Percentiles rank a stretch among this genome's conserved stretches.
These are phyloP conservation scores for Colletotrichum sojae DNA, from an alignment of 2,329 filamentous ascomycete species.

Conservation along the genomic window DNA sequence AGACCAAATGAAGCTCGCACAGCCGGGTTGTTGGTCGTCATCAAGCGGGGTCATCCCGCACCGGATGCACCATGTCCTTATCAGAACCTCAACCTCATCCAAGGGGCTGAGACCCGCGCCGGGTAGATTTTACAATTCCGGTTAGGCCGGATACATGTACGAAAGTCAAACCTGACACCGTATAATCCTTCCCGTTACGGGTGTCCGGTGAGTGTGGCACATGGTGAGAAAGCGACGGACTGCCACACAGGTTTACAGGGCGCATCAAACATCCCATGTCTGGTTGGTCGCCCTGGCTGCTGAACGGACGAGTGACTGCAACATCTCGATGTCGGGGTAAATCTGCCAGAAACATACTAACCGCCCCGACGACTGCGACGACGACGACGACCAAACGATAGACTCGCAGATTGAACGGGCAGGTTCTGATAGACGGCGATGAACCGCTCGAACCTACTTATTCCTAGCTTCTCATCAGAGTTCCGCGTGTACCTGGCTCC, in stretches of 20 bases:
- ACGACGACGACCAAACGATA: no score
- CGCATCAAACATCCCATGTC: conserved; percentile 6
- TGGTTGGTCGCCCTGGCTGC: neutral
- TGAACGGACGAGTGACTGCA: no score
- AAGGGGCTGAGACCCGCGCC: neutral
- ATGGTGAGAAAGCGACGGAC: neutral
- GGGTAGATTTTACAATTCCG: conserved; percentile 35
- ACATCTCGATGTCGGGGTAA: neutral
- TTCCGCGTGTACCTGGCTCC: neutral
- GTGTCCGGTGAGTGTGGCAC: neutral
- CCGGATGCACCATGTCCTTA: conserved; percentile 19
- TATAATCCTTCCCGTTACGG: conserved; percentile 33
- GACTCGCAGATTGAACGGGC: neutral
- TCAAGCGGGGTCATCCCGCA: conserved; percentile 38
- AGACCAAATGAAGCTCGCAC: conserved; percentile 6
- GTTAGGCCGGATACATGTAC: conserved; percentile 23
- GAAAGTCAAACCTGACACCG: conserved; percentile 15
- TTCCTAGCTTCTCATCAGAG: neutral
- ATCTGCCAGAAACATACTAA: conserved; percentile 7
- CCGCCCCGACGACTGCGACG: neutral
- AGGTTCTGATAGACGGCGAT: conserved; percentile 9
- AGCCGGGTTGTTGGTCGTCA: conserved; percentile 34
- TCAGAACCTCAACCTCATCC: conserved; percentile 9
- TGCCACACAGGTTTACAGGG: neutral
- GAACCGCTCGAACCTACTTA: neutral